phyloP scores from a whole-genome alignment of 1,284 basidiomycete genomes.

The Pholiota adiposa region DNA sequence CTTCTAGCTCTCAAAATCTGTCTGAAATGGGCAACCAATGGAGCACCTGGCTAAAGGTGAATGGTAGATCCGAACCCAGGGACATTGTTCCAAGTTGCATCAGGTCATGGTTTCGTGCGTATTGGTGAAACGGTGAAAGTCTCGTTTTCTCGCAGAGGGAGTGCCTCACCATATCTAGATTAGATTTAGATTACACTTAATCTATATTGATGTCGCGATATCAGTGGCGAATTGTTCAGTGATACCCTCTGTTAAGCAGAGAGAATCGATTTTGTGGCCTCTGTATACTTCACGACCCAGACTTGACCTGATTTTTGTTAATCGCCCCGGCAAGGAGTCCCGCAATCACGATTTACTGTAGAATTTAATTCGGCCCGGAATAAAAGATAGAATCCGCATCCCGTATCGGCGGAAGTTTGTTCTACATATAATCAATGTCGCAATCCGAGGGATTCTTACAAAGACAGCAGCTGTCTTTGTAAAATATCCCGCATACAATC shows the following conservation, averaged over 20 bases:
- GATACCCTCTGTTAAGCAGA: neutral
- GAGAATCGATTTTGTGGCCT: neutral
- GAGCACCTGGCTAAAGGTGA: slow-evolving; percentile 58
- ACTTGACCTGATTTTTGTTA: neutral
- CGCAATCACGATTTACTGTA: neutral
- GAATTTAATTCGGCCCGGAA: slow-evolving; percentile 24
- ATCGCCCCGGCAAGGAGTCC: neutral
- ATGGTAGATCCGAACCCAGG: neutral
- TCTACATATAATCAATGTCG: slow-evolving; percentile 8
- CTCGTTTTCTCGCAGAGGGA: neutral
- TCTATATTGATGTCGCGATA: slow-evolving; percentile 10
- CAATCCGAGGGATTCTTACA: slow-evolving; percentile 30
- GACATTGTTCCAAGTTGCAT: no score
- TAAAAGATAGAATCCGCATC: slow-evolving; percentile 13
- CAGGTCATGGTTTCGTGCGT: neutral
- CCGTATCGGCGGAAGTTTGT: slow-evolving; percentile 21
- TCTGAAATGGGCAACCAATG: slow-evolving; percentile 83
- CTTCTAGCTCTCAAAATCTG: slow-evolving; percentile 87
- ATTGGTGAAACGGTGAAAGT: neutral
- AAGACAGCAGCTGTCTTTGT: slow-evolving; percentile 24
- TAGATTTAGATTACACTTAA: neutral
- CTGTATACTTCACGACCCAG: neutral
- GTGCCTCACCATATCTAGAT: slow-evolving; percentile 1
- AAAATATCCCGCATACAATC: slow-evolving; percentile 13
- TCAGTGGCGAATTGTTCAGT: slow-evolving; percentile 1